Percentiles rank a stretch among this genome's conserved stretches.
These are phyloP conservation scores for Neurospora tetrasperma DNA, from an alignment of 495 filamentous ascomycete genomes.

Conservation along the genomic window DNA sequence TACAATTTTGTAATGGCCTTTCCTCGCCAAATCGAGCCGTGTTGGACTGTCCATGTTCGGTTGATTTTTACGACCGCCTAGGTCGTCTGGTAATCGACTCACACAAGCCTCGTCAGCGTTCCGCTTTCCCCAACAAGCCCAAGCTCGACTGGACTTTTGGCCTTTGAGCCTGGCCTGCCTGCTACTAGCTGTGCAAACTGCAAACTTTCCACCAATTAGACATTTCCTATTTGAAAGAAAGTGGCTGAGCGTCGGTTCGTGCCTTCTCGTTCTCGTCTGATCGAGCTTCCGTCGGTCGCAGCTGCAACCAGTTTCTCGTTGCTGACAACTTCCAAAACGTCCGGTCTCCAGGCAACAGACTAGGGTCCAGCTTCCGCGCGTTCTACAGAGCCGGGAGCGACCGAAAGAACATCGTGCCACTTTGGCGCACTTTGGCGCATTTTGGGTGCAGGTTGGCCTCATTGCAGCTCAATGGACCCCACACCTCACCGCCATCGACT, in stretches of 20 bases:
- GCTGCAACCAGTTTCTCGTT: neutral
- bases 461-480: neutral
- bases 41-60: too few relatives aligned
- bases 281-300: constrained; percentile 1
- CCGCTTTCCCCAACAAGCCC: neutral
- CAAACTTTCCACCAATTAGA: constrained; percentile 12
- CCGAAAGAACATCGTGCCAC: neutral
- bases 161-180: neutral
- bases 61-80: too few relatives aligned
- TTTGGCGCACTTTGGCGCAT: neutral
- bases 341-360: neutral
- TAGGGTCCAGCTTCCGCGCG: neutral
- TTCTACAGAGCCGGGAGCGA: neutral
- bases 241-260: constrained; percentile 14
- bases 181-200: neutral
- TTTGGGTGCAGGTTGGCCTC: neutral
- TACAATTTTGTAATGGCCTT: too few relatives aligned
- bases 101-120: neutral
- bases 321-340: neutral
- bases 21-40: too few relatives aligned
- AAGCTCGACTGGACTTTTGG: neutral
- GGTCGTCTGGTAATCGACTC: neutral
- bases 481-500: neutral
- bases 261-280: constrained; percentile 27
- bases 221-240: constrained; percentile 14